Conservation (phyloP, 2,329 filamentous ascomycete species). For the Alternaria hordeiaustralica region DNA sequence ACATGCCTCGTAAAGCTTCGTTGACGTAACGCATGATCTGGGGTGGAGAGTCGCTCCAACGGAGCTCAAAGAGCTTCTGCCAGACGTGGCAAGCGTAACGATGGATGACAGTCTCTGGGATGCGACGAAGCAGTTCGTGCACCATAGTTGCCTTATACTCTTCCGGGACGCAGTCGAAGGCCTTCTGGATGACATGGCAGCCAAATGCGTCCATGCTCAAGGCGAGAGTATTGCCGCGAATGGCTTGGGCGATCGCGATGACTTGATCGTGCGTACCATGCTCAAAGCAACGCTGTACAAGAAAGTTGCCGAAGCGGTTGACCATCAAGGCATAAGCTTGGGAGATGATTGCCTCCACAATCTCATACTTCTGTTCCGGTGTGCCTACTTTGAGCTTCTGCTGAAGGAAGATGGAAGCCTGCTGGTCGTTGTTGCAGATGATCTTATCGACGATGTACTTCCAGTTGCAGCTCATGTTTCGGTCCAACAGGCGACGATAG, state of each 20-base stretch:
- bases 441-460: conserved; percentile 99
- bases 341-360: conserved; percentile 93
- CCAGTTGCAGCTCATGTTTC: conserved; percentile 98
- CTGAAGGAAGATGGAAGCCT: conserved; percentile 97
- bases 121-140: conserved; percentile 91
- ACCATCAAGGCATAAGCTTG: conserved; percentile 97
- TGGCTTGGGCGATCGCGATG: conserved; percentile 90
- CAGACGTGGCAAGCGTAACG: conserved; percentile 98
- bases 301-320: conserved; percentile 97
- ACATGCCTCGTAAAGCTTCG: conserved; percentile 92
- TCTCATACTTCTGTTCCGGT: conserved; percentile 93
- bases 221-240: conserved; percentile 90
- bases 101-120: conserved; percentile 97
- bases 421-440: conserved; percentile 98
- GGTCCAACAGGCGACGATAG: conserved; percentile 92
- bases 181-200: conserved; percentile 98
- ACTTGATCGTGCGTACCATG: conserved; percentile 94
- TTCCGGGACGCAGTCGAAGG: conserved; percentile 96
- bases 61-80: conserved; percentile 98
- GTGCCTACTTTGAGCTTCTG: conserved; percentile 98
- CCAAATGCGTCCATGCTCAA: conserved; percentile 99
- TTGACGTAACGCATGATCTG: conserved; percentile 99
- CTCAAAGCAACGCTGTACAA: conserved; percentile 98
- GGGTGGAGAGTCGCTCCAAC: conserved; percentile 92
- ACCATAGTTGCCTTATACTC: conserved; percentile 99